Base-by-base conservation (phyloP, 345 rosid species). In the Gossypium bickii region DNA sequence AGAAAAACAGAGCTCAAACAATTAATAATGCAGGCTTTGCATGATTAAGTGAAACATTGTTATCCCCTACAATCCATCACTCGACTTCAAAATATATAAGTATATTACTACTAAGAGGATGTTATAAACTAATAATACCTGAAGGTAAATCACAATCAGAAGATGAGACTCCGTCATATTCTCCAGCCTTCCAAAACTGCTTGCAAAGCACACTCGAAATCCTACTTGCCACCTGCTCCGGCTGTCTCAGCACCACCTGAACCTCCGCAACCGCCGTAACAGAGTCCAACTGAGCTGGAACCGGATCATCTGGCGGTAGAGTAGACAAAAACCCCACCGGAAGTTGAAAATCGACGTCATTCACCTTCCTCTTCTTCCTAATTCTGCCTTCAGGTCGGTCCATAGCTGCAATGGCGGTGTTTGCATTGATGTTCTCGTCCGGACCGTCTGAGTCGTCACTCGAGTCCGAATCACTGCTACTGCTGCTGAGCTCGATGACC, bases 141-240 rank as follows among this genome's bases (percentile, higher is more conserved):
- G 87, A 81, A 73, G 82, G 51, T 25, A 77, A 60, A 60, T 83
- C 86, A 92, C 92, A 86, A 74, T 72, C 82, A 70, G 78, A 79
- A 12, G 77, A 78, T 27, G 86, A 76, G 22, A 78, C 77, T 67
- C 89, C 97, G 57, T 87, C 93, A 43, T 86, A 92, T 47, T 94
- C 98, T 41, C 94, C 97, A 13, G 98, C 97, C 83, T 89, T 94
- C 98, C 98, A 94, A 48, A 94, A 94, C 87, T 90, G 97, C 82
- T 83, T 90, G 56, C 83, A 80, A 71, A 63, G 72, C 63, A 74
- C 60, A 69, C 44, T 24, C 60, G 69, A 60, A 61, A 78, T 74
- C 9, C 22, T 77, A 48, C 57, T 67, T 3, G 20, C 71, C 41
- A 1, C 41, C 52, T 49, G 56, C 13, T 67, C 69, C 7, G 16